Conservation (phyloP, 345 rosid species). For the Erucastrum elatum region DNA sequence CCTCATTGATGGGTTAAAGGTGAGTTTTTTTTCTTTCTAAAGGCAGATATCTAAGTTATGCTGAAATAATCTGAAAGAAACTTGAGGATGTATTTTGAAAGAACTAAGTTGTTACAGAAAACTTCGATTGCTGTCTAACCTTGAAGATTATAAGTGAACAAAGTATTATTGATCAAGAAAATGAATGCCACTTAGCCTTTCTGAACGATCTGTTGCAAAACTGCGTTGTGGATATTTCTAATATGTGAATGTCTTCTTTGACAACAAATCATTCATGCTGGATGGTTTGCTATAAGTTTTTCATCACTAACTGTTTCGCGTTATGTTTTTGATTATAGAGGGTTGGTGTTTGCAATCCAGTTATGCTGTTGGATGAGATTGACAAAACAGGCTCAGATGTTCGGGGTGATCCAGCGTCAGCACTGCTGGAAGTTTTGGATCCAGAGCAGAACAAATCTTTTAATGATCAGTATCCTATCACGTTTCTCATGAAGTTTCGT, state of each 20-base stretch:
- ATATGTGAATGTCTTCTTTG: conserved; percentile 9
- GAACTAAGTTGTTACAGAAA: background rate
- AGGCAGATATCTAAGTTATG: background rate
- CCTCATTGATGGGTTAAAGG: conserved; percentile 96
- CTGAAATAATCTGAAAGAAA: background rate
- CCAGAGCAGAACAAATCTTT: conserved; percentile 93
- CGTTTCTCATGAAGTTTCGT: background rate
- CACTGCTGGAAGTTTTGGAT: conserved; percentile 98
- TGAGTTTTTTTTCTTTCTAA: conserved; percentile 27
- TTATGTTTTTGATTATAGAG: conserved; percentile 54
- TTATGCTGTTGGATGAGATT: conserved; percentile 94
- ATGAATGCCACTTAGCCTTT: background rate
- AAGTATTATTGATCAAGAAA: conserved; percentile 2
- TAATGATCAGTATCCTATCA: conserved; percentile 94
- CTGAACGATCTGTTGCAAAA: background rate
- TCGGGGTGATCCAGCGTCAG: conserved; percentile 99
- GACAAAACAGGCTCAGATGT: conserved; percentile 98
- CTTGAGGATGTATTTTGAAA: background rate
- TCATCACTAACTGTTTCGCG: conserved; percentile 4
- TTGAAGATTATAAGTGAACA: background rate
- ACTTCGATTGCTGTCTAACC: background rate
- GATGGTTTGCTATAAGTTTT: background rate
- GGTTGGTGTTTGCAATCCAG: conserved; percentile 97
- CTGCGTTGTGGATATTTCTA: conserved; percentile 5
- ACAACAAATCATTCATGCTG: conserved; percentile 4